Base-by-base conservation (phyloP, 306 rosid species). In the Vigna mungo region DNA sequence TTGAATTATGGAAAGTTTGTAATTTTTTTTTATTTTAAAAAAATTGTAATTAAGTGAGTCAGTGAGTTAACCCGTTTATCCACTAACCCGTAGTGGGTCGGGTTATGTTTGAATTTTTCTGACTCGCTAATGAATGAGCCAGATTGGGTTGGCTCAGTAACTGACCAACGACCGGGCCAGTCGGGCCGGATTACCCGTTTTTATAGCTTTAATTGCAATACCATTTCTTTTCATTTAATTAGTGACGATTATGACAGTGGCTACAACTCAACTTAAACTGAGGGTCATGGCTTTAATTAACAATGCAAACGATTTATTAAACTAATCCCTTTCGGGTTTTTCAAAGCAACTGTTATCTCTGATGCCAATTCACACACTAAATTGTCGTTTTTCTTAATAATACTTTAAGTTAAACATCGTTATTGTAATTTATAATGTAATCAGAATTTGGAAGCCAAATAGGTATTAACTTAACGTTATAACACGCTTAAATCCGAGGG, bases 371-470 rank as follows among this genome's bases (percentile, higher is more conserved):
- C 54, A 56, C 58, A 41, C 21, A 44, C 72, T 23, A 78, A 72
- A 23, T 78, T 78, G 84, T 85, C 82, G 46, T 70, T 48, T 63
- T 41, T 75, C 21, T 36, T 6, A 36, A 36, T 9, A 37, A 65
- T 70, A 74, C 43, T 68, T 46, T 34, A 65, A 15, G 47, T 71
- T 61, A 48, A 59, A 58, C 32, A 48, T 48, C 66, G 49, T 60
- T 68, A 68, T 72, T 75, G 77, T 83, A 71, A 83, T 85, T 72
- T 75, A 79, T 83, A 75, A 83, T 85, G 67, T 80, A 83, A 77
- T 68, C 70, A 53, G 39, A 66, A 68, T 49, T 77, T 78, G 87
- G 89, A 86, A 64, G 71, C 83, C 75, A 86, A 81, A 71, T 6
- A 41, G 30, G 54, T 41, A 72, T 84, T 76, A 76, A 59, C 74